Base-by-base conservation (phyloP, 352 stramenopile genomes). In the Phytophthora idaei region DNA sequence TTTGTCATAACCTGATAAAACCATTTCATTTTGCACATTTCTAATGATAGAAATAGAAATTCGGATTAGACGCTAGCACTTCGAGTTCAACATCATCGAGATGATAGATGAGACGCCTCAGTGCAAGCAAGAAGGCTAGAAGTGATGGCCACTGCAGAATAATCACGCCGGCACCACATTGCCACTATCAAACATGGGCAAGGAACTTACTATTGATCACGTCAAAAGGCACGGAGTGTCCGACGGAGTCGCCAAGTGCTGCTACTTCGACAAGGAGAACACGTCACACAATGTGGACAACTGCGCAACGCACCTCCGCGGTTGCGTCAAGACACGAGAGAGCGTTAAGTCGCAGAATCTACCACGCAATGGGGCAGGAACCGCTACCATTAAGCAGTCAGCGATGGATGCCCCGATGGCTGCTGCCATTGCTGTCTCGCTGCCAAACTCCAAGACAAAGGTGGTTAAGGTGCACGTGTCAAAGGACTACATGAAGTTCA, bases 401-500 rank as follows among this genome's bases (percentile, higher is more conserved):
- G 21, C 21, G 17, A 50, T 8, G 5, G 47, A 45, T 8, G 39
- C 7, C 4, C 12, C 12, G 12, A 47, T 41, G 28, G 10, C 4
- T 45, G 50, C 9, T 32, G n/a, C 5, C 31, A 3, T 14, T 44
- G 34, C 21, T 21, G 21, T 21, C 21, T 21, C 21, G 41, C 62
- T 72, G 32, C 25, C 29, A 34, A 62, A 68, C 53, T 8, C 50
- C 90, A 42, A 72, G 36, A 4, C 36, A 1, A n/a, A 42, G n/a
- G 2, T 87, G 31, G 93, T 92, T 67, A 93, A 91, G 58, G 85
- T 95, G 37, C 85, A 93, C 58, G 87, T 95, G 51, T 92, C 85
- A 21, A 95, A 92, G 65, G 87, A 95, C 73, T 93, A 95, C 71
- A 94, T 95, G 87, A 95, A 94, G 71, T 95, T 95, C 71, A 95